Evolutionary conservation across 2,329 filamentous ascomycete species (phyloP), one percentile per base, ranked within the genome.

Genomic region (Aspergillus arachidicola): DNA sequence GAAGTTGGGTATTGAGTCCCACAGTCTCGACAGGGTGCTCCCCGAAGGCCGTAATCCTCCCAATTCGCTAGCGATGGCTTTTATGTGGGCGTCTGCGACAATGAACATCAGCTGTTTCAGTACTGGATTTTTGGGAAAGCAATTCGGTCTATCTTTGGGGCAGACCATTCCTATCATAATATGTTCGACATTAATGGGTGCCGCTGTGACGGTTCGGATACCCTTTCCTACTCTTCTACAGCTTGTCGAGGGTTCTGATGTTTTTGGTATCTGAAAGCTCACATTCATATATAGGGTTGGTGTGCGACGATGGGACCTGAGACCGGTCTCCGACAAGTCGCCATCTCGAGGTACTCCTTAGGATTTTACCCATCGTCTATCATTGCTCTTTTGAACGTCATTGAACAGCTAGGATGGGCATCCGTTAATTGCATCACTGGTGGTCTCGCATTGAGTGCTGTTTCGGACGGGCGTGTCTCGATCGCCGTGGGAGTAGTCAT

Each of bases 61-160:
- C 23, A 80, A 81, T 68, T 79, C 80, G 64, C 70, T 81, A 60
- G 77, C 78, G 61, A 86, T 85, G 83, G 83, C 82, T 12, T 71
- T 84, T 62, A 75, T 86, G 61, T 86, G 84, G 84, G 82, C 83
- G 23, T 81, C 78, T 51, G 80, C 79, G 11, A 84, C 82, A 1
- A 81, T 85, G 79, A 85, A 85, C 69, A 77, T 81, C 30, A 80
- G 78, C 43, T 85, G 82, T 69, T 84, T 85, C 62, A 77, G 82
- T 2, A 83, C 82, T 0, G 84, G 84, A 11, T 84, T 86, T 61
- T 71, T 86, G 56, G 83, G 84, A 9, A 79, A 77, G 74, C 78
- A 84, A 64, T 77, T 85, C 38, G 83, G 82, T 7, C 70, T 85
- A 28, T 79, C 78, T 45, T 70, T 85, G 32, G 72, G 72, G 53